A percentile compares a stretch with the other conserved stretches of the same genome.
These are phyloP conservation scores for Lathyrus tuberosus DNA, from an alignment of 306 rosid genomes.

Conservation along the genomic window DNA sequence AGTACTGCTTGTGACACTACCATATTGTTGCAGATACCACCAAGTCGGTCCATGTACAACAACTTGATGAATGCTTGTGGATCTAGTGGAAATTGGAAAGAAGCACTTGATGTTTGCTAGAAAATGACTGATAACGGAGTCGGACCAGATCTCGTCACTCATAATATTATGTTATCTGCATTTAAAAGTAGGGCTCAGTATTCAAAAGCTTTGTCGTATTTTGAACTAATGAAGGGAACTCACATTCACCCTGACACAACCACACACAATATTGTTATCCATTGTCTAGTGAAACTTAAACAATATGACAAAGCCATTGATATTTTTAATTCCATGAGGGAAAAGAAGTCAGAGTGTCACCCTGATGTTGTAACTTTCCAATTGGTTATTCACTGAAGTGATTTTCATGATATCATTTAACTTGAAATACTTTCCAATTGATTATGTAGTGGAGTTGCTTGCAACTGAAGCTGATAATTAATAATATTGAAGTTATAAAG, in stretches of 20 bases:
- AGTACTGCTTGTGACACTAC: conserved; percentile 39
- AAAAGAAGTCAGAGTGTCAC: conserved; percentile 71
- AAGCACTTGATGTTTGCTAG: conserved; percentile 86
- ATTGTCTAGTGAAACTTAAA: conserved; percentile 77
- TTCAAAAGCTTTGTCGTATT: conserved; percentile 89
- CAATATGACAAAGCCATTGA: conserved; percentile 73
- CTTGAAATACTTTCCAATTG: no score
- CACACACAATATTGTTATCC: conserved; percentile 80
- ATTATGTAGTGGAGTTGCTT: no score
- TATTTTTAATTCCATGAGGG: conserved; percentile 79
- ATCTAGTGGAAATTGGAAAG: conserved; percentile 96
- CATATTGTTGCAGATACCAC: conserved; percentile 68
- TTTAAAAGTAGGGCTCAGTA: conserved; percentile 85
- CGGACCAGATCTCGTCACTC: conserved; percentile 99
- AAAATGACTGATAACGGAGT: conserved; percentile 96
- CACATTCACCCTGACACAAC: conserved; percentile 78
- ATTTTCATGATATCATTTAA: no score
- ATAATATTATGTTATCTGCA: conserved; percentile 86
- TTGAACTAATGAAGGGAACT: conserved; percentile 93
- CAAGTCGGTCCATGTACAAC: conserved; percentile 89
- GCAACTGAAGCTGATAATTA: no score
- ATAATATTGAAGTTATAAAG: conserved; percentile 76
- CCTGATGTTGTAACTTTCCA: conserved; percentile 94
- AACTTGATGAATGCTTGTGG: conserved; percentile 97
- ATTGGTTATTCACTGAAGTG: no score